phyloP scores from a whole-genome alignment of 768 basidiomycete species.

The Lentinula edodes region DNA sequence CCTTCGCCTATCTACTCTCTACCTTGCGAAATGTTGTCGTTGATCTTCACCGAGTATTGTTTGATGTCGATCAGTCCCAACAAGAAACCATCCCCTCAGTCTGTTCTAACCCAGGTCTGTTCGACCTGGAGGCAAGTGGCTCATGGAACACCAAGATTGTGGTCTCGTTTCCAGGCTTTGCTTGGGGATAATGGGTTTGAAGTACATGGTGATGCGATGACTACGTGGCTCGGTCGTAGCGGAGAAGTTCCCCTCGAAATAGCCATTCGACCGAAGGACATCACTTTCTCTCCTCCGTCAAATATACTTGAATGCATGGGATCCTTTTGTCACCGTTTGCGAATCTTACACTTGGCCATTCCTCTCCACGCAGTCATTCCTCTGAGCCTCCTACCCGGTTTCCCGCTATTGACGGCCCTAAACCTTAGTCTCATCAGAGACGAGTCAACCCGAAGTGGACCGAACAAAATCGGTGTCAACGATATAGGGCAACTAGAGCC shows the following conservation, averaged over 20 bases:
- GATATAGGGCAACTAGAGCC: background rate
- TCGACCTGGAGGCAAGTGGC: background rate
- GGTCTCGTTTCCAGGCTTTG: background rate
- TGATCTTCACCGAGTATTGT: background rate
- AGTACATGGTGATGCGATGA: background rate
- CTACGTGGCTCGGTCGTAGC: background rate
- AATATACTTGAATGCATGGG: background rate
- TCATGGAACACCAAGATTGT: background rate
- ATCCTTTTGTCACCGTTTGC: background rate
- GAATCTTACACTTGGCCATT: background rate
- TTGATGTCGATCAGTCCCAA: background rate
- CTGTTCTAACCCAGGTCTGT: background rate
- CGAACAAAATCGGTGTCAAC: background rate
- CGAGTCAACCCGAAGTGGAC: background rate
- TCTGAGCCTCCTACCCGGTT: background rate
- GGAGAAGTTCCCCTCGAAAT: background rate
- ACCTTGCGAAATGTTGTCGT: background rate
- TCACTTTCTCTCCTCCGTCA: background rate
- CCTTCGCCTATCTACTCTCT: background rate
- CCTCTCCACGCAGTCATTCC: background rate
- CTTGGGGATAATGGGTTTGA: background rate
- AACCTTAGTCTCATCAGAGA: background rate
- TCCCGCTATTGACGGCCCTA: background rate
- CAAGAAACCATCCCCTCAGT: background rate
- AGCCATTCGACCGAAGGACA: background rate